Conservation (phyloP, 1,284 basidiomycete species). For the Inonotus hispidus region DNA sequence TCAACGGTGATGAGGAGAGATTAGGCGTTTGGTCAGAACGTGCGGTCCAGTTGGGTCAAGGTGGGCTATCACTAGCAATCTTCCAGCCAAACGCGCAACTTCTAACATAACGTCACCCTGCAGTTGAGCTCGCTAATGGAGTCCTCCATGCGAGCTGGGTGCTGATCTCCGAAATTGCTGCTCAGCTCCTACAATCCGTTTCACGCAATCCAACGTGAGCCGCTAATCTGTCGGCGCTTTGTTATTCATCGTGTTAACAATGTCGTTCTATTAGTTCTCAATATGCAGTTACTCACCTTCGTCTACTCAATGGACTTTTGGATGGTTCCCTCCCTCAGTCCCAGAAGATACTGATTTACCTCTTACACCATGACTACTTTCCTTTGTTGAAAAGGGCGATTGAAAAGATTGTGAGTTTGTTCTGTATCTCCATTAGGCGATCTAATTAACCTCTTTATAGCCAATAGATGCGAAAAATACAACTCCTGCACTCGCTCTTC, state of each 20-base stretch:
- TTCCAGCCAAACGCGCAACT: background rate
- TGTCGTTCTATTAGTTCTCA: constrained; percentile 30
- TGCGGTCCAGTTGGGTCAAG: constrained; percentile 35
- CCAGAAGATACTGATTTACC: constrained; percentile 33
- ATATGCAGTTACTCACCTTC: constrained; percentile 35
- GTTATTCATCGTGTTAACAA: background rate
- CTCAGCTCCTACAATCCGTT: constrained; percentile 48
- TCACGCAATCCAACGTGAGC: constrained; percentile 45
- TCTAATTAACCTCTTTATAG: background rate
- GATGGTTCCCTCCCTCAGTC: constrained; percentile 30
- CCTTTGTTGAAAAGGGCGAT: constrained; percentile 18
- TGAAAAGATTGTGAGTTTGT: constrained; percentile 19
- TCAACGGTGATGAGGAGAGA: constrained; percentile 49
- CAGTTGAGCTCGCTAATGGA: constrained; percentile 37
- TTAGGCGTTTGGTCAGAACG: constrained; percentile 48
- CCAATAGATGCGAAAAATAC: constrained; percentile 18
- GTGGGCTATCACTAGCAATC: constrained; percentile 30
- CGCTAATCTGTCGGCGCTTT: constrained; percentile 5
- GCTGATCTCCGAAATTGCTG: constrained; percentile 44
- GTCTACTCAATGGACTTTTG: constrained; percentile 36
- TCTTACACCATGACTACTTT: constrained; percentile 33
- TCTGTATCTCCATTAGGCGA: background rate
- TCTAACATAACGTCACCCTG: constrained; percentile 5
- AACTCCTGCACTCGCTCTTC: constrained; percentile 11
- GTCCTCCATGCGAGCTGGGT: constrained; percentile 45